phyloP scores from a whole-genome alignment of 371 early-diverging fungal genomes.

The Apophysomyces elegans region DNA sequence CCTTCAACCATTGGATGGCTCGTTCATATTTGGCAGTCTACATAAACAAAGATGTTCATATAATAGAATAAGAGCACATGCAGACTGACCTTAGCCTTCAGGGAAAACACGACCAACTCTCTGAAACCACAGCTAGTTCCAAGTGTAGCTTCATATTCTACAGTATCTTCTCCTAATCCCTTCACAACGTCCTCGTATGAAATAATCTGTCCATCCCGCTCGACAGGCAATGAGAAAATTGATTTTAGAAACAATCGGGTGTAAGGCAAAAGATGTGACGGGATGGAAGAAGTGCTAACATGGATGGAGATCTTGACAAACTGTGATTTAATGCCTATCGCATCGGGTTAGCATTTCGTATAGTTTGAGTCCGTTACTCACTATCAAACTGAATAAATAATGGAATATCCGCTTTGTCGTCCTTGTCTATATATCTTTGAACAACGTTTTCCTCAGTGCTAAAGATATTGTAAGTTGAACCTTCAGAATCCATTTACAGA shows the following conservation, averaged over 20 bases:
- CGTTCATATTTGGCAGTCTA: slow-evolving; percentile 52
- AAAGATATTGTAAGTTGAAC: background rate
- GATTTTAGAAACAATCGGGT: slow-evolving; percentile 60
- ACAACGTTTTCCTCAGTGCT: slow-evolving; percentile 49
- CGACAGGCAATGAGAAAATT: slow-evolving; percentile 62
- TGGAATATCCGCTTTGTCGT: slow-evolving; percentile 53
- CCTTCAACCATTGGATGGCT: slow-evolving; percentile 64
- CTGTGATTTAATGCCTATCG: slow-evolving; percentile 61
- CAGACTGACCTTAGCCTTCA: slow-evolving; percentile 51
- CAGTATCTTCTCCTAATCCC: slow-evolving; percentile 60
- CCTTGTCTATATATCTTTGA: slow-evolving; percentile 57
- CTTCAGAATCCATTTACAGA: slow-evolving; percentile 43
- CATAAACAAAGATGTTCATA: background rate
- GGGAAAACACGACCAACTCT: slow-evolving; percentile 51
- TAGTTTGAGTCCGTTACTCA: slow-evolving; percentile 28
- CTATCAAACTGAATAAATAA: slow-evolving; percentile 70
- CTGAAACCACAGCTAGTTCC: slow-evolving; percentile 56
- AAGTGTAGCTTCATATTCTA: slow-evolving; percentile 52
- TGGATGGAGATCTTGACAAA: slow-evolving; percentile 60
- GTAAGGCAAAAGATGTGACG: slow-evolving; percentile 59
- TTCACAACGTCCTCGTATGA: slow-evolving; percentile 66
- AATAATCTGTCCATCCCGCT: slow-evolving; percentile 46
- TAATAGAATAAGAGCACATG: background rate
- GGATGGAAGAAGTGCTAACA: slow-evolving; percentile 53
- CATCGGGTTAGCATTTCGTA: background rate